These are phyloP conservation scores for Trapa incisa DNA, from an alignment of 345 rosid species.

Conservation along the genomic window DNA sequence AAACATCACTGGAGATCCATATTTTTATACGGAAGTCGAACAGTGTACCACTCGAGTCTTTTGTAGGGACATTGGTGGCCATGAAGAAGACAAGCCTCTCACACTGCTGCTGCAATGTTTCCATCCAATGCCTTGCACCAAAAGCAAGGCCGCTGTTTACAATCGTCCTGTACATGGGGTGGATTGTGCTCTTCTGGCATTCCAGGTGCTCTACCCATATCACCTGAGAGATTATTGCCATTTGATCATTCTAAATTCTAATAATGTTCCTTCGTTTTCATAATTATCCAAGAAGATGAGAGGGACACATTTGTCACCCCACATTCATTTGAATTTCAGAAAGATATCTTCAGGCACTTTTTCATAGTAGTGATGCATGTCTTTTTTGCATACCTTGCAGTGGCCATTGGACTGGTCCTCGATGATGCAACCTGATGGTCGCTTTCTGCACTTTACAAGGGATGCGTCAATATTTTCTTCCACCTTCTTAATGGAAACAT, in stretches of 20 bases:
- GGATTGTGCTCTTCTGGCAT: conserved; percentile 61
- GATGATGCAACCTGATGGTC: conserved; percentile 92
- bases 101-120: conserved; percentile 76
- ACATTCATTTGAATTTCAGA: not conserved
- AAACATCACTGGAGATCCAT: not conserved
- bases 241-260: not conserved
- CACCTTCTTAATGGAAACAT: conserved; percentile 69
- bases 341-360: not conserved
- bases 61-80: conserved; percentile 98
- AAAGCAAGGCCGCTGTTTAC: conserved; percentile 82
- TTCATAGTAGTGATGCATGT: not conserved
- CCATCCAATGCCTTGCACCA: conserved; percentile 88
- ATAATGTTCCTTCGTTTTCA: no score
- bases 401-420: conserved; percentile 88
- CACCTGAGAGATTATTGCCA: conserved; percentile 31
- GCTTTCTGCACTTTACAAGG: conserved; percentile 67
- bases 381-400: conserved; percentile 42
- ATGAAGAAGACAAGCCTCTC: conserved; percentile 91
- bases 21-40: not conserved
- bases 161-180: conserved; percentile 57
- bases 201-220: conserved; percentile 93
- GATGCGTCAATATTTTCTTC: conserved; percentile 85
- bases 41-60: conserved; percentile 69
- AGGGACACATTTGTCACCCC: no score
- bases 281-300: no score